These are phyloP conservation scores for Alternaria ventricosa DNA, from an alignment of 2,329 filamentous ascomycete species.

Conservation along the genomic window DNA sequence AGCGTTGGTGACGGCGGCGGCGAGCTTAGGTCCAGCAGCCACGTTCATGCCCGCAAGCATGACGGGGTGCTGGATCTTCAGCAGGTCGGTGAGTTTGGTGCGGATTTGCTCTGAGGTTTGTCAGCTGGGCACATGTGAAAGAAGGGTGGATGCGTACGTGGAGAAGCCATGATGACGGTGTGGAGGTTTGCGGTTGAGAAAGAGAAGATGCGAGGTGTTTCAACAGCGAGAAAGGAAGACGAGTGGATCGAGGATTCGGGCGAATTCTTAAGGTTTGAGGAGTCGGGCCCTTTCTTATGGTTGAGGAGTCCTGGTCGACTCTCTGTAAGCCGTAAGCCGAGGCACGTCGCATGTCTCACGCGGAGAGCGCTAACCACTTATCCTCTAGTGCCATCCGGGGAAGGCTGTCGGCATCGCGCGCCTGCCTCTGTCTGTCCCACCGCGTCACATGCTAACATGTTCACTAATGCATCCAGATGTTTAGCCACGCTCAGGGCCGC, in stretches of 20 bases:
- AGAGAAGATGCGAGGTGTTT: not conserved
- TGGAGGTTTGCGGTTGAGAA: slow-evolving; percentile 1
- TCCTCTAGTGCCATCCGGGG: slow-evolving; percentile 19
- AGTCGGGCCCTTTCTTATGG: slow-evolving; percentile 24
- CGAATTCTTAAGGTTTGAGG: slow-evolving; percentile 29
- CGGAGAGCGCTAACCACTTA: slow-evolving; percentile 20
- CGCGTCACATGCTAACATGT: slow-evolving; percentile 26
- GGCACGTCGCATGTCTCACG: slow-evolving; percentile 20
- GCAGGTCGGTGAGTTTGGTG: slow-evolving; percentile 91
- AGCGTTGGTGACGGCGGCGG: slow-evolving; percentile 95
- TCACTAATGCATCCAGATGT: slow-evolving; percentile 6
- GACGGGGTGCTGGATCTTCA: slow-evolving; percentile 97
- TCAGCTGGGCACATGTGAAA: slow-evolving; percentile 34
- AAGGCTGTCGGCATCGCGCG: slow-evolving; percentile 4
- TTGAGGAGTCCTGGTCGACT: slow-evolving; percentile 28
- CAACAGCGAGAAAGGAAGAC: not conserved
- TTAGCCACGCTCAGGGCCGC: not conserved
- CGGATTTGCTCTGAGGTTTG: slow-evolving; percentile 76
- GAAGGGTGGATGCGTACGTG: slow-evolving; percentile 65
- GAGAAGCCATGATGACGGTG: slow-evolving; percentile 70
- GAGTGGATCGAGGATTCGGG: slow-evolving; percentile 10
- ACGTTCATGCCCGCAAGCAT: slow-evolving; percentile 99
- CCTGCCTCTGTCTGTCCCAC: slow-evolving; percentile 6
- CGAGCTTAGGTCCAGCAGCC: slow-evolving; percentile 92
- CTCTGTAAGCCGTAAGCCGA: slow-evolving; percentile 32